phyloP scores from a whole-genome alignment of 2,329 filamentous ascomycete species.

The Pestalotiopsis fici region DNA sequence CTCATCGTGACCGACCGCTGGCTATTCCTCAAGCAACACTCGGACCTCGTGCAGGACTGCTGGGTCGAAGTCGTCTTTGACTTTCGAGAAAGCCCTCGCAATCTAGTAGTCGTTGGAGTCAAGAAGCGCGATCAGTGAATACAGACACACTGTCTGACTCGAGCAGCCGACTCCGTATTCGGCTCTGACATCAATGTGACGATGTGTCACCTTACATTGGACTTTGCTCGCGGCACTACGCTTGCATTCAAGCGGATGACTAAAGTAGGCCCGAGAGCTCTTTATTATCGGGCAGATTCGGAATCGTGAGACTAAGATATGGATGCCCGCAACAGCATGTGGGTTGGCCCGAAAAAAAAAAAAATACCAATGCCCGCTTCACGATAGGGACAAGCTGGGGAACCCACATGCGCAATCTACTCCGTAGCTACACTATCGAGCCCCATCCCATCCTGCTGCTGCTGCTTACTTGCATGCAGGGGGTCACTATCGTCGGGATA shows the following conservation, averaged over 20 bases:
- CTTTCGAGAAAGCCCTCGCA: slow-evolving; percentile 81
- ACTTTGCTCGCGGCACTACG: background rate
- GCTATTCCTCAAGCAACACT: slow-evolving; percentile 80
- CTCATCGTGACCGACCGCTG: slow-evolving; percentile 89
- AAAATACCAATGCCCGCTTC: background rate
- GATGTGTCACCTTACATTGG: background rate
- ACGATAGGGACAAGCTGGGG: background rate
- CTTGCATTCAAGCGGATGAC: background rate
- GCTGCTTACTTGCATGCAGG: background rate
- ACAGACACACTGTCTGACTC: background rate
- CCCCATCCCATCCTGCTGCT: background rate
- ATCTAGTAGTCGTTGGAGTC: slow-evolving; percentile 89
- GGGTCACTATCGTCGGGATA: background rate
- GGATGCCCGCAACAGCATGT: background rate
- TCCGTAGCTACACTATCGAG: background rate
- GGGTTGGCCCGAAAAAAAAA: background rate
- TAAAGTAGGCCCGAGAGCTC: background rate
- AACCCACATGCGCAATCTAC: background rate
- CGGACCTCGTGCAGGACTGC: slow-evolving; percentile 66
- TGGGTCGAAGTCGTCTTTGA: slow-evolving; percentile 97
- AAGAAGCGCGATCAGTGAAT: slow-evolving; percentile 55
- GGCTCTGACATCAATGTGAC: background rate
- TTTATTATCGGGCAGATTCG: background rate
- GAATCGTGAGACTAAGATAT: background rate
- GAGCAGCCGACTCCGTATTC: background rate